phyloP scores from a whole-genome alignment of 1,284 basidiomycete genomes.

The Ganoderma boninense region DNA sequence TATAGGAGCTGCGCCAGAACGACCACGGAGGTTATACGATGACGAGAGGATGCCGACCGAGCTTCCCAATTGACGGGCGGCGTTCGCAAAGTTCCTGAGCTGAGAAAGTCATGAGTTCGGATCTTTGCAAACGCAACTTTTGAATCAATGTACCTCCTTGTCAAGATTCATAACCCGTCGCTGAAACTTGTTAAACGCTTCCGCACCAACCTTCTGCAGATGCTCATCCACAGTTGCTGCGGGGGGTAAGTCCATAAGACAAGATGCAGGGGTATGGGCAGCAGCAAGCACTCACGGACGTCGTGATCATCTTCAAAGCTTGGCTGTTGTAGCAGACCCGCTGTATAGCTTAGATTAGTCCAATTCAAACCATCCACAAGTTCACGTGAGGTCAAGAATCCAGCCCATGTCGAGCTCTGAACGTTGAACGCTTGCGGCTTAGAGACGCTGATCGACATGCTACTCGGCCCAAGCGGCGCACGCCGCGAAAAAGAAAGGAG shows the following conservation, averaged over 20 bases:
- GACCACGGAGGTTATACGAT: slow-evolving; percentile 71
- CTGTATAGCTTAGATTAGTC: background rate
- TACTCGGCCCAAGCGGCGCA: too few relatives aligned
- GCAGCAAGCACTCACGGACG: slow-evolving; percentile 58
- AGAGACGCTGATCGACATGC: too few relatives aligned
- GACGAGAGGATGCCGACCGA: slow-evolving; percentile 78
- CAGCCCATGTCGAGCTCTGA: too few relatives aligned
- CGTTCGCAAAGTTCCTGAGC: slow-evolving; percentile 77
- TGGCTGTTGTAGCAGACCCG: slow-evolving; percentile 49
- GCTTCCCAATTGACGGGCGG: slow-evolving; percentile 75
- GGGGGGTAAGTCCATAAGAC: background rate
- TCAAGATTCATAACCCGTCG: slow-evolving; percentile 69
- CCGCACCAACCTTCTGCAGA: slow-evolving; percentile 68
- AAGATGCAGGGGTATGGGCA: background rate
- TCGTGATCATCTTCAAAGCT: slow-evolving; percentile 69
- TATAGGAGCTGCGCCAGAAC: slow-evolving; percentile 68
- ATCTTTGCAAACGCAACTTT: background rate
- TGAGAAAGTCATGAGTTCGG: slow-evolving; percentile 36
- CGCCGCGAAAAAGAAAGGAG: too few relatives aligned
- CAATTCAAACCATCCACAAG: background rate
- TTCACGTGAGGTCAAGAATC: background rate
- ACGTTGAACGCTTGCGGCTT: too few relatives aligned
- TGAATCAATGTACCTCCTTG: slow-evolving; percentile 57
- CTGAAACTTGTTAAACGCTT: slow-evolving; percentile 67
- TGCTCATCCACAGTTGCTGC: slow-evolving; percentile 73